Conservation (phyloP, 306 rosid genomes). For the Prunus mira region DNA sequence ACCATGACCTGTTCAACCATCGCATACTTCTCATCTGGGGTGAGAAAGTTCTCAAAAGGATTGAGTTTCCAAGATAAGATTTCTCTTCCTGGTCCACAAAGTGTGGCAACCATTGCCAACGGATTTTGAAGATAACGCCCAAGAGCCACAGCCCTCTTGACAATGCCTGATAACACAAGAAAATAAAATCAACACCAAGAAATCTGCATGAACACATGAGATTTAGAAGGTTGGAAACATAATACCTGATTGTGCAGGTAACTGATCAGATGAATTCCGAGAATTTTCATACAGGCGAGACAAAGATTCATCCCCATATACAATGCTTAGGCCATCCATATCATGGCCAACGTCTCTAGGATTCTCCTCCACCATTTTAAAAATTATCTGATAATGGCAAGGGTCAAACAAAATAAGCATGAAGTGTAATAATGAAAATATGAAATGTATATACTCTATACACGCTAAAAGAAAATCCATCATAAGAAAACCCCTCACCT, state of each 20-base stretch:
- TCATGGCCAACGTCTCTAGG: slow-evolving; percentile 99
- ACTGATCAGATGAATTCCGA: slow-evolving; percentile 87
- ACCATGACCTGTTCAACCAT: slow-evolving; percentile 96
- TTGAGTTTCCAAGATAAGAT: slow-evolving; percentile 89
- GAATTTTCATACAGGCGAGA: slow-evolving; percentile 93
- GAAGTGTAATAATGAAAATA: neutral
- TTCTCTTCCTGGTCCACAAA: slow-evolving; percentile 93
- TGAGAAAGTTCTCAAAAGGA: slow-evolving; percentile 70
- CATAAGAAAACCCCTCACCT: neutral
- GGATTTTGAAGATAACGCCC: slow-evolving; percentile 99
- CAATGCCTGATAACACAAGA: slow-evolving; percentile 65
- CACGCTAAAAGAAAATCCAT: neutral
- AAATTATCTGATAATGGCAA: slow-evolving; percentile 64
- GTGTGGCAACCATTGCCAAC: slow-evolving; percentile 87
- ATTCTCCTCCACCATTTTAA: slow-evolving; percentile 98
- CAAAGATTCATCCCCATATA: slow-evolving; percentile 94
- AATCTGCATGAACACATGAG: neutral
- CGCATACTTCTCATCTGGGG: slow-evolving; percentile 80
- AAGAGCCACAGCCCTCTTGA: slow-evolving; percentile 90
- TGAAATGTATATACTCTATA: neutral
- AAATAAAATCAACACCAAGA: slow-evolving; percentile 15
- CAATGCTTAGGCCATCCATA: slow-evolving; percentile 95
- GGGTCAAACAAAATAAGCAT: slow-evolving; percentile 18
- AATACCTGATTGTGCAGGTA: slow-evolving; percentile 81
- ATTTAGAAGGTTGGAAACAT: neutral